A percentile compares a stretch with the other conserved stretches of the same genome.
Conservation (phyloP, 2,329 filamentous ascomycete genomes). For the Fusarium scirpi region DNA sequence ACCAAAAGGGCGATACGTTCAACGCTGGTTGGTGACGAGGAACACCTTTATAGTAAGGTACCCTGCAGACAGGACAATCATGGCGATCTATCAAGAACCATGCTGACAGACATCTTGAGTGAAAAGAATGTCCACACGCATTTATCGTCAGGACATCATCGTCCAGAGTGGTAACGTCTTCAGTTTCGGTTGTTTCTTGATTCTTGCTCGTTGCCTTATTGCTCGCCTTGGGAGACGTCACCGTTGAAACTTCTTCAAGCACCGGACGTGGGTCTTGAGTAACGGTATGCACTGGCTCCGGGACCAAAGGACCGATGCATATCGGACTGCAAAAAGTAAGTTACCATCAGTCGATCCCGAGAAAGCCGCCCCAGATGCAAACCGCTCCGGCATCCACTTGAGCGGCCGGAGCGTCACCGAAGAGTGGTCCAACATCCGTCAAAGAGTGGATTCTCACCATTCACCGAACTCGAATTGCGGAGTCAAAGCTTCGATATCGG, state of each 20-base stretch:
- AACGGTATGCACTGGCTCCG: slow-evolving; percentile 41
- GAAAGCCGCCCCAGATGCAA: neutral
- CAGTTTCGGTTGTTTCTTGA: neutral
- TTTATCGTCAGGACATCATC: slow-evolving; percentile 54
- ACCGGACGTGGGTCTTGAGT: slow-evolving; percentile 28
- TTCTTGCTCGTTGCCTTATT: neutral
- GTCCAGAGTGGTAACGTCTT: neutral
- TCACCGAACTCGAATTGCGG: slow-evolving; percentile 41
- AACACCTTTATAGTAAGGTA: slow-evolving; percentile 48
- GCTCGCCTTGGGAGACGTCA: slow-evolving; percentile 14
- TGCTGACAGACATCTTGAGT: slow-evolving; percentile 54
- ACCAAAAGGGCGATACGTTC: slow-evolving; percentile 41
- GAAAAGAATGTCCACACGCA: slow-evolving; percentile 55
- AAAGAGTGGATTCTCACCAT: slow-evolving; percentile 40
- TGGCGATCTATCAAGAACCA: slow-evolving; percentile 55
- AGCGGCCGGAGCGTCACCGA: neutral
- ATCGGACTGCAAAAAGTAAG: slow-evolving; percentile 46
- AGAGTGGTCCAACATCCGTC: neutral
- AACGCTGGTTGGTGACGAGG: slow-evolving; percentile 25
- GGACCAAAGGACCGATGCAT: slow-evolving; percentile 50
- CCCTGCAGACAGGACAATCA: slow-evolving; percentile 56
- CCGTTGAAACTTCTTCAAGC: slow-evolving; percentile 33
- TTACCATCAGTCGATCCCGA: slow-evolving; percentile 7
- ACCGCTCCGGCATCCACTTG: slow-evolving; percentile 5
- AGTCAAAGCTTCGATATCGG: slow-evolving; percentile 36